phyloP scores from a whole-genome alignment of 495 filamentous ascomycete species.

The Rhypophila decipiens region DNA sequence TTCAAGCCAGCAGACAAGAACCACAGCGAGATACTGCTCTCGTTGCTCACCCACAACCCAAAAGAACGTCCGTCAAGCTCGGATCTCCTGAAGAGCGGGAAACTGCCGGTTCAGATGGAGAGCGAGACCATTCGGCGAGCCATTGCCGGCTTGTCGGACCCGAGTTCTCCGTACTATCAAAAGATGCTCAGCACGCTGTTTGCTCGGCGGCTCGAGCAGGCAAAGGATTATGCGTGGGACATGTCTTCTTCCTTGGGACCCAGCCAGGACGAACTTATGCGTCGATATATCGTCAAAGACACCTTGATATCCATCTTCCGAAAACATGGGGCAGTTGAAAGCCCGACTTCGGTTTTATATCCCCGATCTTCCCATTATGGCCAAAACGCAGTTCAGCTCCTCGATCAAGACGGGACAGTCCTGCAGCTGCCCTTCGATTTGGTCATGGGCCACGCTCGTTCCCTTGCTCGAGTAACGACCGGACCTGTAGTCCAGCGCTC shows the following conservation, averaged over 20 bases:
- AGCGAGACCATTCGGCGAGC: constrained; percentile 82
- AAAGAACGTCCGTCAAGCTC: constrained; percentile 75
- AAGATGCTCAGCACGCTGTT: constrained; percentile 84
- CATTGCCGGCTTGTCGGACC: constrained; percentile 71
- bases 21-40: constrained; percentile 67
- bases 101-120: constrained; percentile 84
- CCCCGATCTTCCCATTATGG: constrained; percentile 74
- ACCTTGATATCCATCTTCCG: constrained; percentile 73
- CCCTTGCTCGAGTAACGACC: constrained; percentile 60
- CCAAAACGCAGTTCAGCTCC: constrained; percentile 58
- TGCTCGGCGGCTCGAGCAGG: constrained; percentile 58
- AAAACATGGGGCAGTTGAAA: constrained; percentile 86
- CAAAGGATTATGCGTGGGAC: constrained; percentile 86
- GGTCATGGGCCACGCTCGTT: constrained; percentile 80
- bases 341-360: constrained; percentile 64
- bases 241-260: constrained; percentile 51
- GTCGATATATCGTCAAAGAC: constrained; percentile 71
- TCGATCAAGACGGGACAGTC: constrained; percentile 76
- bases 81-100: constrained; percentile 80
- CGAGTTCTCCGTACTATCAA: constrained; percentile 79
- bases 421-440: constrained; percentile 89
- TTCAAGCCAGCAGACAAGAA: constrained; percentile 71
- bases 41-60: constrained; percentile 73
- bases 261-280: constrained; percentile 53
- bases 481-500: constrained; percentile 63